These are phyloP conservation scores for Metschnikowia noctiluminum DNA, from an alignment of 805 yeast species.

Conservation along the genomic window DNA sequence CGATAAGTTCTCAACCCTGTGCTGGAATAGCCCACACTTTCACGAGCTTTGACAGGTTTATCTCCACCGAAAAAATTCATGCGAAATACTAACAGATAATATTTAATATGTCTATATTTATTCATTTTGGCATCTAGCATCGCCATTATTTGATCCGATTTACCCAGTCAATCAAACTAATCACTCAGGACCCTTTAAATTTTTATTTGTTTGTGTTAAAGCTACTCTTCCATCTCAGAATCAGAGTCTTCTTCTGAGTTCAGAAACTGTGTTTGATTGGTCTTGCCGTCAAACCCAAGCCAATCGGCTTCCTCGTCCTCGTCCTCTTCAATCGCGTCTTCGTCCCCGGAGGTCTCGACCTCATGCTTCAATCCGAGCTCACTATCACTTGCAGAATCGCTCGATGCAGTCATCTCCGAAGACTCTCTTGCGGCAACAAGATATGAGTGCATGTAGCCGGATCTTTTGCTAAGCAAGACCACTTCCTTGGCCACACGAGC, in stretches of 20 bases:
- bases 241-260: constrained; percentile 9
- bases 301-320: constrained; percentile 13
- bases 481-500: constrained; percentile 73
- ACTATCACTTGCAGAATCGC: constrained; percentile 7
- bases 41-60: too few species aligned
- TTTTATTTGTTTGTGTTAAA: neutral
- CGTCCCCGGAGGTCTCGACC: constrained; percentile 7
- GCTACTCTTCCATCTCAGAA: constrained; percentile 15
- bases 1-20: too few species aligned
- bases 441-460: constrained; percentile 53
- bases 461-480: constrained; percentile 50
- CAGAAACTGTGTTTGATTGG: constrained; percentile 7
- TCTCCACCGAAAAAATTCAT: too few species aligned
- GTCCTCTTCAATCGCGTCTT: constrained; percentile 10
- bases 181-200: neutral
- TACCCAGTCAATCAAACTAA: too few species aligned
- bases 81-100: too few species aligned
- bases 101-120: too few species aligned
- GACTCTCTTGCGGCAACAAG: constrained; percentile 26
- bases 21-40: too few species aligned
- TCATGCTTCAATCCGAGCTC: constrained; percentile 7
- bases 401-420: neutral
- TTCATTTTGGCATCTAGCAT: too few species aligned
- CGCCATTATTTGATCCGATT: too few species aligned
- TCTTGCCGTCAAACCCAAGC: constrained; percentile 15